A percentile compares a stretch with the other conserved stretches of the same genome.
Evolutionary conservation across 768 basidiomycete genomes (phyloP).

Genomic region (Rossbeevera mucosa): DNA sequence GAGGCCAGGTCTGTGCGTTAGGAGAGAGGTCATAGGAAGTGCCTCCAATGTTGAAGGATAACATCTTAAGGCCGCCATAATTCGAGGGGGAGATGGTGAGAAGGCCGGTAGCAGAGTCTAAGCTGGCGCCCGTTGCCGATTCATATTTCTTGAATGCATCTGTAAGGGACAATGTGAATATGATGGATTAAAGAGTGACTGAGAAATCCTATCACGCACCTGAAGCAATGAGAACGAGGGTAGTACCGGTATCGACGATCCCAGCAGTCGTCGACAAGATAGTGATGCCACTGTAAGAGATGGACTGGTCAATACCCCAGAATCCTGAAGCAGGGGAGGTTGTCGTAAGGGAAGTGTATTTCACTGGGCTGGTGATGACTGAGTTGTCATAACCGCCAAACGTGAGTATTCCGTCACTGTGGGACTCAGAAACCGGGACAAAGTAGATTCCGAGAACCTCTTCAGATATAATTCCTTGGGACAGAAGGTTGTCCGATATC

Average conservation of each 20-base stretch:
- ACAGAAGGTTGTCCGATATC: constrained; percentile 33
- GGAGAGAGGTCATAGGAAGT: constrained; percentile 17
- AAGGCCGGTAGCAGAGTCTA: constrained; percentile 28
- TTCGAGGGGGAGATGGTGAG: constrained; percentile 26
- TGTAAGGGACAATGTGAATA: constrained; percentile 11
- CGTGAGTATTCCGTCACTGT: constrained; percentile 20
- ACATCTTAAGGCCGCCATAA: constrained; percentile 20
- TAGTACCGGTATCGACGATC: constrained; percentile 23
- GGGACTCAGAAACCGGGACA: constrained; percentile 18
- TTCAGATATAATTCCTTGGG: constrained; percentile 23
- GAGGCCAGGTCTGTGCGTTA: constrained; percentile 35
- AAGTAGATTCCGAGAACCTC: constrained; percentile 32
- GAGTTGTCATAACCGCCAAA: constrained; percentile 23
- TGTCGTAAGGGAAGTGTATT: constrained; percentile 22
- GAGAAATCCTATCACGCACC: constrained; percentile 2
- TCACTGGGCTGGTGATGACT: constrained; percentile 8
- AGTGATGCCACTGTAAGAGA: background rate
- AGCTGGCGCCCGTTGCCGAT: constrained; percentile 23
- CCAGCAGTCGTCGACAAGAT: constrained; percentile 14
- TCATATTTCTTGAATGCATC: constrained; percentile 27
- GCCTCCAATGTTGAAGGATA: constrained; percentile 27
- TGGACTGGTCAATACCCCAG: constrained; percentile 29
- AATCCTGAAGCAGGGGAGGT: constrained; percentile 22
- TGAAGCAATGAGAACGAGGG: constrained; percentile 27
- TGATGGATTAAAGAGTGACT: constrained; percentile 7